Evolutionary conservation across 2,329 filamentous ascomycete species (phyloP).

Genomic region (Phialophora macrospora): DNA sequence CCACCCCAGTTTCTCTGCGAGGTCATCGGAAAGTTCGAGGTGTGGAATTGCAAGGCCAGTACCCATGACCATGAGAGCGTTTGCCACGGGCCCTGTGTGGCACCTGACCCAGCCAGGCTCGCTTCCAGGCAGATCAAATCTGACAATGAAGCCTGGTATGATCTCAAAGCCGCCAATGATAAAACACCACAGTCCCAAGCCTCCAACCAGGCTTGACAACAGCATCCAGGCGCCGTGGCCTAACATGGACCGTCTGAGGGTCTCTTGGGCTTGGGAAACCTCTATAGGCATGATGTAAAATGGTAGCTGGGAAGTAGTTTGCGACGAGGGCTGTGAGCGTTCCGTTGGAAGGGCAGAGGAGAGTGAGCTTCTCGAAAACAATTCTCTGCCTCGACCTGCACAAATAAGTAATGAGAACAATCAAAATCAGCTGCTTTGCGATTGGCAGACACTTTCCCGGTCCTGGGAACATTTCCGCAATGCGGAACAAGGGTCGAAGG

Average conservation of each 20-base stretch:
- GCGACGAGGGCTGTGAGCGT: slow-evolving; percentile 1
- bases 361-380: slow-evolving; percentile 5
- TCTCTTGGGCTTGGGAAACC: slow-evolving; percentile 9
- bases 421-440: not conserved
- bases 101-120: slow-evolving; percentile 18
- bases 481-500: not conserved
- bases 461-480: not conserved
- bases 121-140: slow-evolving; percentile 15
- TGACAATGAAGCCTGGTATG: slow-evolving; percentile 17
- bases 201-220: slow-evolving; percentile 11
- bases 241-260: slow-evolving; percentile 8
- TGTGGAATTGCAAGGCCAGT: slow-evolving; percentile 15
- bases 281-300: not conserved
- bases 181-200: slow-evolving; percentile 16
- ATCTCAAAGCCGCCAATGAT: slow-evolving; percentile 19
- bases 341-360: not conserved
- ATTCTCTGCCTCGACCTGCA: not conserved
- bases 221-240: slow-evolving; percentile 16
- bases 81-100: slow-evolving; percentile 17
- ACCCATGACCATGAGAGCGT: slow-evolving; percentile 20
- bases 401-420: not conserved
- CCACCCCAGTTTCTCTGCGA: slow-evolving; percentile 15
- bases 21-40: slow-evolving; percentile 16
- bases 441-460: not conserved
- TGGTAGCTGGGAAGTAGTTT: not conserved